Conservation (phyloP, 2,329 filamentous ascomycete genomes). For the Ophiostoma sp. region DNA sequence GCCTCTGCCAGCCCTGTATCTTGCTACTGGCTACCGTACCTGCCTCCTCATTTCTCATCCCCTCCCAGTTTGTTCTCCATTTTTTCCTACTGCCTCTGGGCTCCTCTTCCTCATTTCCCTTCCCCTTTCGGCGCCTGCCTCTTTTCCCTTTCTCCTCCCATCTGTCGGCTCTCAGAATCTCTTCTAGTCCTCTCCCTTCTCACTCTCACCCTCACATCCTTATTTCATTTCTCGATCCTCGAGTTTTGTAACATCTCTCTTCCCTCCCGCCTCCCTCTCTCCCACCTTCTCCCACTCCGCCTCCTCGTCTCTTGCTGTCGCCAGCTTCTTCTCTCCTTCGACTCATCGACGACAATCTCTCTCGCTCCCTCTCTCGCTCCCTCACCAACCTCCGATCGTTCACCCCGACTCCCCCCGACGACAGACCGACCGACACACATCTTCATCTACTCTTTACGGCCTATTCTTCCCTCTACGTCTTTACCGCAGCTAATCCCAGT, state of each 20-base stretch:
- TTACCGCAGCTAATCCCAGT: neutral
- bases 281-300: constrained; percentile 11
- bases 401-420: neutral
- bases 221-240: constrained; percentile 5
- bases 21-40: neutral
- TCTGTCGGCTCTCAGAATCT: neutral
- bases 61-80: neutral
- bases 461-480: neutral
- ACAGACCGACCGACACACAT: neutral
- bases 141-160: constrained; percentile 17
- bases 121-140: constrained; percentile 18
- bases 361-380: neutral
- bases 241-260: constrained; percentile 3
- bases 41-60: constrained; percentile 7
- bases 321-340: neutral
- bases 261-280: constrained; percentile 5
- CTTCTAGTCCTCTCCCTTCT: constrained; percentile 8
- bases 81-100: constrained; percentile 11
- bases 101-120: constrained; percentile 22
- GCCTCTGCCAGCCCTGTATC: neutral
- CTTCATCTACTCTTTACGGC: neutral
- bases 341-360: neutral
- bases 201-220: neutral
- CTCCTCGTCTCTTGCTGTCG: constrained; percentile 3
- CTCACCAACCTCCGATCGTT: neutral